Conservation (phyloP, 208 protist genomes). For the Tritrichomonas musculus region DNA sequence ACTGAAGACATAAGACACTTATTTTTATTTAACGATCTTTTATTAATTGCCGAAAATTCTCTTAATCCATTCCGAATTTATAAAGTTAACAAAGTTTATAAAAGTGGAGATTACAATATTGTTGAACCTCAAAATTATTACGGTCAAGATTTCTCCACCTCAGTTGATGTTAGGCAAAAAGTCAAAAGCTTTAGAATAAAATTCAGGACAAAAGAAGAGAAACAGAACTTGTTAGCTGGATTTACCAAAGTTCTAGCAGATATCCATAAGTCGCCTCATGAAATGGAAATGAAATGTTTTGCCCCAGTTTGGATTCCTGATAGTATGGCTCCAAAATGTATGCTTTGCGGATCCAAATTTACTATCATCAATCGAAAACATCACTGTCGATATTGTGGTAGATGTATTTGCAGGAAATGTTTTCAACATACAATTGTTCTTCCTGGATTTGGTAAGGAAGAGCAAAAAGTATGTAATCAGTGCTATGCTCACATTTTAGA, state of each 20-base stretch:
- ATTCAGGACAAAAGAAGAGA: neutral
- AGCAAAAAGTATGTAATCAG: neutral
- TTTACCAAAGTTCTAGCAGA: neutral
- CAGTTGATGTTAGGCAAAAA: slow-evolving; percentile 19
- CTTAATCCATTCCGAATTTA: neutral
- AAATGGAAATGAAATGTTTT: neutral
- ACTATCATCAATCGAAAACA: neutral
- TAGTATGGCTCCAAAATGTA: neutral
- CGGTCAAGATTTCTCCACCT: neutral
- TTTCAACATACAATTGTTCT: neutral
- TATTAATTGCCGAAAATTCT: neutral
- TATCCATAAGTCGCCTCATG: no score
- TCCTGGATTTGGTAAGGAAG: neutral
- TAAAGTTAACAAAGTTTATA: slow-evolving; percentile 8
- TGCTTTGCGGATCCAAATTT: neutral
- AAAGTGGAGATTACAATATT: neutral
- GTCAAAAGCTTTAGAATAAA: neutral
- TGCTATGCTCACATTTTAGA: neutral
- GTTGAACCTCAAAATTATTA: neutral
- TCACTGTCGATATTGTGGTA: slow-evolving; percentile 4
- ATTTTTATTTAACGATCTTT: neutral
- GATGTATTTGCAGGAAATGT: neutral
- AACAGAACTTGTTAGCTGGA: neutral
- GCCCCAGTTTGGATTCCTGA: slow-evolving; percentile 30
- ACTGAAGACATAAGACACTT: neutral